These are phyloP conservation scores for Pistacia vera DNA, from an alignment of 345 rosid species.

Conservation along the genomic window DNA sequence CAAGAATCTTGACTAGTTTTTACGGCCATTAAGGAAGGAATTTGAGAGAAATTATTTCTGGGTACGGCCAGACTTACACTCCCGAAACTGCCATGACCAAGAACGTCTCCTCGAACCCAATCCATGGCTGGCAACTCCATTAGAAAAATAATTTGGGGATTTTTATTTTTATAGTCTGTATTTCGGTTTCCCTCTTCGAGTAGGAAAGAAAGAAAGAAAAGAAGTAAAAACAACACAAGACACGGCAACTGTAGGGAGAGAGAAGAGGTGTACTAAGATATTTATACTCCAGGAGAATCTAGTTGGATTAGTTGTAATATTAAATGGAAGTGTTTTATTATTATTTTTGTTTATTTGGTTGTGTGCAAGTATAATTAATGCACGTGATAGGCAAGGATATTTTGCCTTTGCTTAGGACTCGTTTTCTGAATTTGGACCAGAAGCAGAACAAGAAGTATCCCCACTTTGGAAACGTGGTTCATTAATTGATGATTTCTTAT, in stretches of 20 bases:
- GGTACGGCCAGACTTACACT: constrained; percentile 54
- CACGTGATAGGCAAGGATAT: constrained; percentile 55
- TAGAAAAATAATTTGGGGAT: no score
- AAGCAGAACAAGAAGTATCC: neutral
- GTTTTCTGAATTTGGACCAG: constrained; percentile 15
- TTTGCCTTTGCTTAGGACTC: neutral
- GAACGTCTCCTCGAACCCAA: constrained; percentile 69
- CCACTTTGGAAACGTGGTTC: constrained; percentile 21
- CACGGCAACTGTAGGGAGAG: constrained; percentile 9
- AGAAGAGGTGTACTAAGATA: neutral
- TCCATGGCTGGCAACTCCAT: constrained; percentile 35
- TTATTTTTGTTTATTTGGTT: neutral
- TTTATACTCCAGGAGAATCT: neutral
- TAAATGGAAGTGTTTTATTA: constrained; percentile 1
- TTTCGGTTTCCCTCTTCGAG: neutral
- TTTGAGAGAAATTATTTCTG: constrained; percentile 13
- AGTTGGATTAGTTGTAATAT: neutral
- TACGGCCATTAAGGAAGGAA: constrained; percentile 59
- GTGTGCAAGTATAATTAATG: constrained; percentile 26
- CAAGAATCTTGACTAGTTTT: constrained; percentile 51
- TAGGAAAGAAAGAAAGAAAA: neutral
- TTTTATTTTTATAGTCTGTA: neutral
- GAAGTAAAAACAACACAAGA: constrained; percentile 13
- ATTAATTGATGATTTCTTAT: neutral
- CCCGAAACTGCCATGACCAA: constrained; percentile 73